Evolutionary conservation across 768 basidiomycete genomes (phyloP).

Genomic region (Panaeolus cyanescens): DNA sequence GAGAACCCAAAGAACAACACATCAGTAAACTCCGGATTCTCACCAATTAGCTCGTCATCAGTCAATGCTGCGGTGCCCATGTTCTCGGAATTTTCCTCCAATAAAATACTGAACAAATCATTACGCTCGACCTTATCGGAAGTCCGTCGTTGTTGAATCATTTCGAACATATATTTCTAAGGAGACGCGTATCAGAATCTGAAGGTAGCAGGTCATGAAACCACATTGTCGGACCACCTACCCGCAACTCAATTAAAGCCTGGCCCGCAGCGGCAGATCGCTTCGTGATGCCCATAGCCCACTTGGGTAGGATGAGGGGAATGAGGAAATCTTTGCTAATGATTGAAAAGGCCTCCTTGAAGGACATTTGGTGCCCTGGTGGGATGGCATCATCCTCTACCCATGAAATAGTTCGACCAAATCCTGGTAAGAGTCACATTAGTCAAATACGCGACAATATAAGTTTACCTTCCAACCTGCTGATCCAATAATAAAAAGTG

Average conservation of each 20-base stretch:
- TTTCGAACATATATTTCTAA: constrained; percentile 47
- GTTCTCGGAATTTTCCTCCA: constrained; percentile 43
- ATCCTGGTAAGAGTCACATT: constrained; percentile 29
- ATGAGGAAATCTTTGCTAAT: constrained; percentile 31
- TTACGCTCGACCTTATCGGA: constrained; percentile 39
- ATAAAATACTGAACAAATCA: constrained; percentile 52
- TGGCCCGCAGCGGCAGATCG: constrained; percentile 24
- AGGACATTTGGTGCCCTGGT: constrained; percentile 42
- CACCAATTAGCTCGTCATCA: constrained; percentile 42
- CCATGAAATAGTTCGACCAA: constrained; percentile 50
- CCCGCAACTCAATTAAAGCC: constrained; percentile 40
- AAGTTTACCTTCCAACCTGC: constrained; percentile 33
- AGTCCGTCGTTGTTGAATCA: constrained; percentile 43
- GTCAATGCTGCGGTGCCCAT: constrained; percentile 29
- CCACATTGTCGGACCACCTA: neutral
- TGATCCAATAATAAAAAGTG: constrained; percentile 47
- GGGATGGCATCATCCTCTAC: constrained; percentile 33
- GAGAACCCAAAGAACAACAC: neutral
- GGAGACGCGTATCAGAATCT: constrained; percentile 40
- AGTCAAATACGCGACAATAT: neutral
- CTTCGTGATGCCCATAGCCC: constrained; percentile 33
- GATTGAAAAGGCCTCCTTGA: constrained; percentile 43
- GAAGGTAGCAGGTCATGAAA: constrained; percentile 34
- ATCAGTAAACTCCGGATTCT: neutral
- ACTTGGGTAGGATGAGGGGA: constrained; percentile 35